These are phyloP conservation scores for Mycena vulgaris DNA, from an alignment of 768 basidiomycete genomes.

Conservation along the genomic window DNA sequence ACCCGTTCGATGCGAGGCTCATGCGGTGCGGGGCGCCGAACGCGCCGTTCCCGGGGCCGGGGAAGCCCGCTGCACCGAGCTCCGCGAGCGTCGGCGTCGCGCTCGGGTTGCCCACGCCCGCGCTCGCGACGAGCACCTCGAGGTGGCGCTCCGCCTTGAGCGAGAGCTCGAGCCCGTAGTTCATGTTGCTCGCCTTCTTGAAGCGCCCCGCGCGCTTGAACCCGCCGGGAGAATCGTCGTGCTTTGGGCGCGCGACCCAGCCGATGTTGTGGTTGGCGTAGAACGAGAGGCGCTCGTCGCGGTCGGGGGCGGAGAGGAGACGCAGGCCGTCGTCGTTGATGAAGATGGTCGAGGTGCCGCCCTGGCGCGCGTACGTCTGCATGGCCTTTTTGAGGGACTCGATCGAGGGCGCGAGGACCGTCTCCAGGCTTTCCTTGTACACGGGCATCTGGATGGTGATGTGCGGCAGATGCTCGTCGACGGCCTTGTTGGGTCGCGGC, in stretches of 20 bases:
- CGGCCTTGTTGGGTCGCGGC: constrained; percentile 62
- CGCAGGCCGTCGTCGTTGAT: constrained; percentile 86
- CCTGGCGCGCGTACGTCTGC: constrained; percentile 90
- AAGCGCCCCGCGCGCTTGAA: constrained; percentile 86
- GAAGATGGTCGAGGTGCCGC: constrained; percentile 83
- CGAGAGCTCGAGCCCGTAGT: constrained; percentile 83
- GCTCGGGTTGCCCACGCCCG: constrained; percentile 21
- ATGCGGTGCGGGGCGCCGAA: constrained; percentile 26
- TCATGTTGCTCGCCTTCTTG: constrained; percentile 96
- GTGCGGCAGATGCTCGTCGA: constrained; percentile 77
- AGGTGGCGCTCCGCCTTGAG: constrained; percentile 71
- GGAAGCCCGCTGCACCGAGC: constrained; percentile 12
- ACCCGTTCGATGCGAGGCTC: constrained; percentile 41
- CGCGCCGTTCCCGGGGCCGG: not conserved
- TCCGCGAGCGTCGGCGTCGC: constrained; percentile 28
- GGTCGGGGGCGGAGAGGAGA: constrained; percentile 69
- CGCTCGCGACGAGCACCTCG: constrained; percentile 53
- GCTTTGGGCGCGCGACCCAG: constrained; percentile 85
- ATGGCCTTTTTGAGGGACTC: constrained; percentile 85
- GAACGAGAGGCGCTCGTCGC: constrained; percentile 75
- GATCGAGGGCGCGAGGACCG: constrained; percentile 82
- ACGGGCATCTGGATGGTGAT: constrained; percentile 89
- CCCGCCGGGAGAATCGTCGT: constrained; percentile 67
- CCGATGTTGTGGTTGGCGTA: constrained; percentile 83
- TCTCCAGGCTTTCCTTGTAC: constrained; percentile 83